Base-by-base conservation (phyloP, 805 yeast species). In the Pichia sporocuriosa region DNA sequence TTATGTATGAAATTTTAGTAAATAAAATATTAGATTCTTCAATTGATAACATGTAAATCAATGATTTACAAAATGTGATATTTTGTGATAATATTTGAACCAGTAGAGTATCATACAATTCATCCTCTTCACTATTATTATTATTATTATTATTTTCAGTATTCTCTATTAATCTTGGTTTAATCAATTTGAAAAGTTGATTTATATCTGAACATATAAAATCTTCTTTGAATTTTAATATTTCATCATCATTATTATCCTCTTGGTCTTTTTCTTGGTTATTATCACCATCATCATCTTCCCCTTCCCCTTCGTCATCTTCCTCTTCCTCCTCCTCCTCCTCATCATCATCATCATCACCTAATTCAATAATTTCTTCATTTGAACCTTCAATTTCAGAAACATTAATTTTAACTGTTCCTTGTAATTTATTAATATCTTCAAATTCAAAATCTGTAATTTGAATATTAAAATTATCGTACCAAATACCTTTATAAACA, bases 41-140 rank as follows among this genome's bases (percentile, higher is more conserved):
- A 7, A 73, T 67, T 23, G 69, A 72, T 31, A 84, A 62, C 38
- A 77, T 63, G 48, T 73, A 70, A 32, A 83, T 70, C 0, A 84
- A 73, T 12, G 70, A 62, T 57, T 73, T 67, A 37, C 75, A 75
- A 48, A 77, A 78, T 19, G 70, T 38, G 21, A 38, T 42, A 41
- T 63, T 61, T 37, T 57, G 59, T 10, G 51, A 46, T 19, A 63
- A 43, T 15, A 63, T 45, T 17, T 51, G 31, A 59, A 45, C 68
- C 68, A 46, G 65, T 22, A 23, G 22, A n/a, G 30, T 26, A 13
- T 39, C 42, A 15, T 35, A 35, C 4, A n/a, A 32, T 58, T 28
- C 54, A 37, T 40, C 54, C 48, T 13, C n/a, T 4, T 56, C 54
- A n/a, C n/a, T n/a, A n/a, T n/a, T n/a, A n/a, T n/a, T n/a, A n/a